Evolutionary conservation across 2,329 filamentous ascomycete species (phyloP).

Genomic region (Rosellinia necatrix): DNA sequence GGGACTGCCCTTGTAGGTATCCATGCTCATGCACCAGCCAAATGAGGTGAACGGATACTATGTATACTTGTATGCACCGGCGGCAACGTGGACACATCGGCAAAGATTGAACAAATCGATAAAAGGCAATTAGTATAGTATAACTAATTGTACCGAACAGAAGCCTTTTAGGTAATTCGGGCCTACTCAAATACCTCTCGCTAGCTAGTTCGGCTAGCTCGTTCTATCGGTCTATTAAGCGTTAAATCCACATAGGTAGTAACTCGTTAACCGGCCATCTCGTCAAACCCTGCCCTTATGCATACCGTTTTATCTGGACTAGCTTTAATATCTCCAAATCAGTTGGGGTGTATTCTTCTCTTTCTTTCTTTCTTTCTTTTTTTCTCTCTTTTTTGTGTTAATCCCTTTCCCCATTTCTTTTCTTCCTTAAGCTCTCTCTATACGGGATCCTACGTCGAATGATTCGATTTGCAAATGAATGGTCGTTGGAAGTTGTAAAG

Average conservation of each 20-base stretch:
- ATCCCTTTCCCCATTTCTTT: too few species aligned
- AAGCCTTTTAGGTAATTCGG: background rate
- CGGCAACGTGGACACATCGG: background rate
- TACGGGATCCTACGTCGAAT: too few species aligned
- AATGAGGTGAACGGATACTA: background rate
- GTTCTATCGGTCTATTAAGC: background rate
- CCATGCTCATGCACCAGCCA: background rate
- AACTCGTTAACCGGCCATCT: background rate
- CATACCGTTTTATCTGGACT: background rate
- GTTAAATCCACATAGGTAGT: background rate
- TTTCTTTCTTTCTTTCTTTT: too few species aligned
- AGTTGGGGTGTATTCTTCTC: background rate
- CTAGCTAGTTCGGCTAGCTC: too few species aligned
- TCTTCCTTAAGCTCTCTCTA: too few species aligned
- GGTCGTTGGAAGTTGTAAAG: too few species aligned
- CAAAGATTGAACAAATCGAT: background rate
- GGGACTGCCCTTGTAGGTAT: background rate
- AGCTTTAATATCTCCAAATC: background rate
- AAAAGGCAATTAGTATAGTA: too few species aligned
- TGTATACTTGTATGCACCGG: background rate
- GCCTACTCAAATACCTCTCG: too few species aligned
- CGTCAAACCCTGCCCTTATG: background rate
- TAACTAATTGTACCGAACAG: too few species aligned
- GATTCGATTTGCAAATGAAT: too few species aligned
- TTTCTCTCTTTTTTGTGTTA: too few species aligned